These are phyloP conservation scores for Phylloporus rhodoxanthus DNA, from an alignment of 768 basidiomycete genomes.

Conservation along the genomic window DNA sequence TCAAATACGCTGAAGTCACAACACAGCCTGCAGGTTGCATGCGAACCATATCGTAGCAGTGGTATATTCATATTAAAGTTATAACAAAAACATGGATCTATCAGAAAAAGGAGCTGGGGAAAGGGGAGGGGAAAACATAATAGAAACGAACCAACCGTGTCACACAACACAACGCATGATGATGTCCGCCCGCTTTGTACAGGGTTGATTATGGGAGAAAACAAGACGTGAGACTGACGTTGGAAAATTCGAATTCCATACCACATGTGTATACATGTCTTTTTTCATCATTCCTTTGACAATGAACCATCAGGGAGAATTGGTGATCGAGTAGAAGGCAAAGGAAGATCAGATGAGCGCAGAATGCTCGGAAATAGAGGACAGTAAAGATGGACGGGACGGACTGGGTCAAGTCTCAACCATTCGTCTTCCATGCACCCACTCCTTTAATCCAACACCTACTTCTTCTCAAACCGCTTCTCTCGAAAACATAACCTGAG, in stretches of 20 bases:
- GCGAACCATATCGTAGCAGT: background rate
- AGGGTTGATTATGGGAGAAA: slow-evolving; percentile 14
- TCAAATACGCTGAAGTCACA: background rate
- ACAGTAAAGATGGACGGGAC: slow-evolving; percentile 31
- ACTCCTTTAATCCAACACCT: background rate
- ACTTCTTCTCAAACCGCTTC: slow-evolving; percentile 1
- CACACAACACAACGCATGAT: slow-evolving; percentile 16
- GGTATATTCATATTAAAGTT: slow-evolving; percentile 20
- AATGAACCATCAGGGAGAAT: slow-evolving; percentile 9
- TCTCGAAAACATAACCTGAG: slow-evolving; percentile 15
- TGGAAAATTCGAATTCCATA: slow-evolving; percentile 20
- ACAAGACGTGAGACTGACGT: slow-evolving; percentile 17
- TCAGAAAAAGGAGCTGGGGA: background rate
- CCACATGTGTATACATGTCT: slow-evolving; percentile 21
- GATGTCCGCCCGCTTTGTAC: slow-evolving; percentile 17
- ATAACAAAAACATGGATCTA: slow-evolving; percentile 7
- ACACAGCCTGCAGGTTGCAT: background rate
- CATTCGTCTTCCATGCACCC: slow-evolving; percentile 10
- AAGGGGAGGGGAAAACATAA: background rate
- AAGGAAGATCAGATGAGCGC: slow-evolving; percentile 26
- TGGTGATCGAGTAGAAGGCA: slow-evolving; percentile 9
- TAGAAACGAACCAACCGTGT: slow-evolving; percentile 30
- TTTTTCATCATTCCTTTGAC: slow-evolving; percentile 10
- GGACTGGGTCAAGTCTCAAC: slow-evolving; percentile 33
- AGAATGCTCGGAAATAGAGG: slow-evolving; percentile 15